Evolutionary conservation across 768 basidiomycete genomes (phyloP).

Genomic region (Gymnopilus junonius): DNA sequence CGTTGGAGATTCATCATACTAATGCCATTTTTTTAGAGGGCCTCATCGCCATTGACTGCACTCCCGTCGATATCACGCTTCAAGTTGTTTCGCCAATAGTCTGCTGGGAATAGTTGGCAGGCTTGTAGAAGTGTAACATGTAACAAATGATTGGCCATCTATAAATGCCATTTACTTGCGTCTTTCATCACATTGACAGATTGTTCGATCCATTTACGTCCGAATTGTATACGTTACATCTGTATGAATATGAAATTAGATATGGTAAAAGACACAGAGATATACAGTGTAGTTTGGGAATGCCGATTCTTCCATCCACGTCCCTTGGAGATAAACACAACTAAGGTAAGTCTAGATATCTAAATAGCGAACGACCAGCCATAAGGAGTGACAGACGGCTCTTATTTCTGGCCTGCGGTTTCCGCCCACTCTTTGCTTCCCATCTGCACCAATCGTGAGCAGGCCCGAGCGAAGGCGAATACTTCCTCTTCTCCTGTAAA

Average conservation of each 20-base stretch:
- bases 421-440: constrained; percentile 87
- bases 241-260: background rate
- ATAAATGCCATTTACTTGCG: background rate
- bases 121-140: no score
- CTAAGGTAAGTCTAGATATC: background rate
- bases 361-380: background rate
- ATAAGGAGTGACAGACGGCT: background rate
- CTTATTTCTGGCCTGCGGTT: constrained; percentile 40
- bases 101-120: no score
- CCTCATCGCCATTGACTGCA: constrained; percentile 31
- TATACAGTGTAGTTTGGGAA: background rate
- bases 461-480: constrained; percentile 96
- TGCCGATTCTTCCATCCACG: background rate
- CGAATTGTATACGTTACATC: background rate
- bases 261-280: background rate
- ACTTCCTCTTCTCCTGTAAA: constrained; percentile 97
- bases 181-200: no score
- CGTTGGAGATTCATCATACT: background rate
- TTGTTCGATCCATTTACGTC: no score
- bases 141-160: background rate
- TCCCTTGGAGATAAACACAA: background rate
- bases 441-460: constrained; percentile 87
- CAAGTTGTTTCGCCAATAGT: background rate
- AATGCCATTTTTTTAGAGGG: constrained; percentile 22
- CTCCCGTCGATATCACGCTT: constrained; percentile 33